Percentiles rank a stretch among this genome's conserved stretches.
Evolutionary conservation across 345 rosid genomes (phyloP).

Genomic region (Nasturtium officinale): DNA sequence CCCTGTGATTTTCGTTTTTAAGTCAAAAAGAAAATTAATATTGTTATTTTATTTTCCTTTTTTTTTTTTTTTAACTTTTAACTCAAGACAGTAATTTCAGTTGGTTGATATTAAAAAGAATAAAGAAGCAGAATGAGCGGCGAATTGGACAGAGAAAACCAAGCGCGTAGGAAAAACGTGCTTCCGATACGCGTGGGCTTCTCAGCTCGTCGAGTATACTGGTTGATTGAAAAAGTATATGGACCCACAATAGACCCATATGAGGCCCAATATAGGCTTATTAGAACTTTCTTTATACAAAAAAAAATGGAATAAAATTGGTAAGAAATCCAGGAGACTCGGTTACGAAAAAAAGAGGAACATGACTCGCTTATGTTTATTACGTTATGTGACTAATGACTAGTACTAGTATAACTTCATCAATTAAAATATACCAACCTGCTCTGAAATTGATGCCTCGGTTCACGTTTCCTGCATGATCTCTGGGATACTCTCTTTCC

Average conservation of each 20-base stretch:
- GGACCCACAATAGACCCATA: constrained; percentile 23
- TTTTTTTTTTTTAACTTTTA: too few species aligned
- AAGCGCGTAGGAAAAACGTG: neutral
- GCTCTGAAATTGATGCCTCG: neutral
- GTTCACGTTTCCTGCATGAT: constrained; percentile 37
- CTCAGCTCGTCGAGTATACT: neutral
- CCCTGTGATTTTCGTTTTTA: too few species aligned
- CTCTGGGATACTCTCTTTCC: constrained; percentile 9
- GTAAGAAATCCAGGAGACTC: neutral
- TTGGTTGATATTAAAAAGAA: too few species aligned
- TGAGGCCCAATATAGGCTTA: neutral
- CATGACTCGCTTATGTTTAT: constrained; percentile 36
- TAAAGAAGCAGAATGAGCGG: too few species aligned
- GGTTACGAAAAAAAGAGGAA: constrained; percentile 34
- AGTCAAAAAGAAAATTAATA: too few species aligned
- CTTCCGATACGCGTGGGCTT: neutral
- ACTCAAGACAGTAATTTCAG: too few species aligned
- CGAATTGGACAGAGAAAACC: neutral
- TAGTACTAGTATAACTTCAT: neutral
- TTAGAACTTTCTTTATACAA: too few species aligned
- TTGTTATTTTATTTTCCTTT: too few species aligned
- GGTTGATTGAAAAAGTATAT: neutral
- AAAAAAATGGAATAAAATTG: neutral
- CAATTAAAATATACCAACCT: neutral
- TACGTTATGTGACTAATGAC: constrained; percentile 18